Evolutionary conservation across 2,329 filamentous ascomycete genomes (phyloP), one percentile per base, ranked within the genome.

Genomic region (Pestalotiopsis sp.): DNA sequence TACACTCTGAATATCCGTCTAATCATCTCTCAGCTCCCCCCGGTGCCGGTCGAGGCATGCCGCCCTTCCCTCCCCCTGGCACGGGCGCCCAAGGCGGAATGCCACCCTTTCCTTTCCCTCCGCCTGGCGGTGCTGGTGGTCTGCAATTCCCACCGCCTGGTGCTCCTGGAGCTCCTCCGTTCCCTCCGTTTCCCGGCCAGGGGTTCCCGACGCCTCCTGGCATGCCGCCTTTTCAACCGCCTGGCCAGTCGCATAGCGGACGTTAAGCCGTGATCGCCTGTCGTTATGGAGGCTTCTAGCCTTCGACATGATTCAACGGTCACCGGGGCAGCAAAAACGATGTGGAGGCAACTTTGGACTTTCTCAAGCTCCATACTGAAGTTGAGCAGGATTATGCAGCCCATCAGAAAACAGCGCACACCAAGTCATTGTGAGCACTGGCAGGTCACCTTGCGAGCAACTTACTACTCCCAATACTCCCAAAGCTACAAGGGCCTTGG

Each of bases 1-100:
- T 13, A 14, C 22, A 17, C 13, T 6, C n/a, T 13, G 56, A 58
- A 13, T 20, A 58, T 24, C 10, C 22, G 17, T 26, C 56, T 58
- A 26, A 58, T 22, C 4, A 39, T 13, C 57, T 56, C 10, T 4
- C 13, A 68, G 67, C 82, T 9, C 80, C 81, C 26, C 77, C 81
- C 0, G 77, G 79, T 48, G 71, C 73, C 78, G 71, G 74, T 78
- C 75, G 75, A 3, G 68, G 66, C 39, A 74, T 75, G 65, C 82
- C 81, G 62, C 85, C 82, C 55, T 85, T 88, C 70, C 86, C 85
- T 4, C 85, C 85, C 7, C 82, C 81, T 11, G 78, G 75, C 56
- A 30, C 55, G 30, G 56, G 56, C 30, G 24, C 22, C 26, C 52
- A 39, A 9, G 30, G 20, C 35, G 56, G 56, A n/a, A 14, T 66